These are phyloP conservation scores for Waltergamsia citrina DNA, from an alignment of 2,329 filamentous ascomycete species.

Conservation along the genomic window DNA sequence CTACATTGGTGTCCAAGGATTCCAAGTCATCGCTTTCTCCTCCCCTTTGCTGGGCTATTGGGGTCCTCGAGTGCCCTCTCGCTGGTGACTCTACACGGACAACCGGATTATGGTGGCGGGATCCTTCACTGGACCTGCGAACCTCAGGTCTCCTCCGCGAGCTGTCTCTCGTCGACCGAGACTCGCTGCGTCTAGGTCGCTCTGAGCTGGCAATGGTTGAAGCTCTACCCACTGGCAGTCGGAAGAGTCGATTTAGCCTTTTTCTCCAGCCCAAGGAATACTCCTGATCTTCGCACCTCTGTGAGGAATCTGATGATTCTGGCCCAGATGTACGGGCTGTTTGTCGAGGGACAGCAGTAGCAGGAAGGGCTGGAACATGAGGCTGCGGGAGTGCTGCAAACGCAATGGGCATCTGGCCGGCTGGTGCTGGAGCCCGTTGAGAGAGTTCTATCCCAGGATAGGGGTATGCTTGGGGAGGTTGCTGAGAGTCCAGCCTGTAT, in stretches of 20 bases:
- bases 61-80: neutral
- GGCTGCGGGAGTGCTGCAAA: too few relatives aligned
- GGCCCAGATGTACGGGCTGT: too few relatives aligned
- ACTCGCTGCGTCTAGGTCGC: neutral
- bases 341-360: too few relatives aligned
- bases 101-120: neutral
- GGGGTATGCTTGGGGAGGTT: neutral
- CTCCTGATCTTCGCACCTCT: too few relatives aligned
- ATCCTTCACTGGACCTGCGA: neutral
- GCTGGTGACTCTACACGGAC: neutral
- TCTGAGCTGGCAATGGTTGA: slow-evolving; percentile 18
- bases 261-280: too few relatives aligned
- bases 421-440: neutral
- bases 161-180: neutral
- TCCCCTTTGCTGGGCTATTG: neutral
- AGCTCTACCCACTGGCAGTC: slow-evolving; percentile 19
- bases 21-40: slow-evolving; percentile 4
- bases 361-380: too few relatives aligned
- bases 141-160: neutral
- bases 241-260: slow-evolving; percentile 14
- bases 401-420: neutral
- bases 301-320: too few relatives aligned
- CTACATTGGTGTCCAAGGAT: slow-evolving; percentile 17
- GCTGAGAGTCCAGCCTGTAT: slow-evolving; percentile 4
- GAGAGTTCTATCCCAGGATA: slow-evolving; percentile 3